These are phyloP conservation scores for Hirsutella rhossiliensis DNA, from an alignment of 2,329 filamentous ascomycete species.

Conservation along the genomic window DNA sequence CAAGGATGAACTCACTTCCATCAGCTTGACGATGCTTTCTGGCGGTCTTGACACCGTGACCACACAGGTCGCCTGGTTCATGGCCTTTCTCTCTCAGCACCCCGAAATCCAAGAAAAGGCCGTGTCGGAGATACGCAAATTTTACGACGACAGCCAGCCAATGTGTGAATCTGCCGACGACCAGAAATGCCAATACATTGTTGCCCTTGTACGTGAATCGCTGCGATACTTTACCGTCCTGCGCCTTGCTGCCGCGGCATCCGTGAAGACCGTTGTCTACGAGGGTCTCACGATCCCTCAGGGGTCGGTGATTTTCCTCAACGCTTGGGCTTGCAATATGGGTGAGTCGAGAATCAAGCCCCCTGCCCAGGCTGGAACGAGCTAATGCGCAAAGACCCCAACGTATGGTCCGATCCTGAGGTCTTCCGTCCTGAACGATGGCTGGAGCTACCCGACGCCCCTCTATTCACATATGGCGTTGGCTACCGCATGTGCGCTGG, in stretches of 20 bases:
- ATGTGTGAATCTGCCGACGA: slow-evolving; percentile 50
- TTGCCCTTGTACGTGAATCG: slow-evolving; percentile 50
- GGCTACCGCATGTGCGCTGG: slow-evolving; percentile 59
- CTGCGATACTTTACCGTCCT: slow-evolving; percentile 52
- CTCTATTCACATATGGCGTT: slow-evolving; percentile 52
- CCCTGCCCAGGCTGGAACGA: background rate
- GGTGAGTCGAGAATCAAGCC: slow-evolving; percentile 29
- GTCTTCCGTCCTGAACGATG: slow-evolving; percentile 10
- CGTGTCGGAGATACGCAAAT: slow-evolving; percentile 39
- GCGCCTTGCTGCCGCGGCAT: slow-evolving; percentile 50
- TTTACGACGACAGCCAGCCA: slow-evolving; percentile 37
- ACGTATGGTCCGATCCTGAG: slow-evolving; percentile 6
- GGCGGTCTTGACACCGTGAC: slow-evolving; percentile 57
- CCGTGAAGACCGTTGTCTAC: slow-evolving; percentile 47
- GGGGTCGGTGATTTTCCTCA: slow-evolving; percentile 52
- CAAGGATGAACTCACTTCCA: slow-evolving; percentile 50
- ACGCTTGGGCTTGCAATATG: slow-evolving; percentile 59
- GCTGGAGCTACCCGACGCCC: slow-evolving; percentile 40
- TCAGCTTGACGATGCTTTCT: slow-evolving; percentile 56
- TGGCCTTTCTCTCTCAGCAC: slow-evolving; percentile 45
- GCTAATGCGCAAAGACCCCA: slow-evolving; percentile 31
- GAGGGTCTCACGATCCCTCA: slow-evolving; percentile 45
- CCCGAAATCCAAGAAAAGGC: slow-evolving; percentile 53
- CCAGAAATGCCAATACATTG: slow-evolving; percentile 50
- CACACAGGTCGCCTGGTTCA: slow-evolving; percentile 52